These are phyloP conservation scores for Alternaria gansuensis DNA, from an alignment of 2,329 filamentous ascomycete genomes.

Conservation along the genomic window DNA sequence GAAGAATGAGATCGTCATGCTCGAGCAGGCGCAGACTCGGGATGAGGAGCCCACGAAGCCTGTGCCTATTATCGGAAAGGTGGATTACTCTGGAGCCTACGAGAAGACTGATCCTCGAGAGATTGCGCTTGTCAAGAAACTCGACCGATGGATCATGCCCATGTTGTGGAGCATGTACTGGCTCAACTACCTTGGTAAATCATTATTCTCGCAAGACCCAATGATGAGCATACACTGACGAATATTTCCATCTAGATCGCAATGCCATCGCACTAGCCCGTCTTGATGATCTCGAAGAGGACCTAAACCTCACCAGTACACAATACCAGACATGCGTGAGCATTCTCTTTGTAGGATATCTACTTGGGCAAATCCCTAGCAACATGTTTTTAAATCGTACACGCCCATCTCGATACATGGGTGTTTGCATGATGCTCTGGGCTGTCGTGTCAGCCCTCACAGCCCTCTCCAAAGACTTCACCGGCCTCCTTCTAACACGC, in stretches of 20 bases:
- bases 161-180: conserved; percentile 40
- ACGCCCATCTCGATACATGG: conserved; percentile 39
- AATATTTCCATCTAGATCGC: conserved; percentile 54
- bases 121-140: conserved; percentile 47
- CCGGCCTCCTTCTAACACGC: conserved; percentile 55
- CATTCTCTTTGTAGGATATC: conserved; percentile 49
- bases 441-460: conserved; percentile 56
- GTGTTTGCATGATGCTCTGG: conserved; percentile 52
- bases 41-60: conserved; percentile 37
- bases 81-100: conserved; percentile 48
- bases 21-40: conserved; percentile 39
- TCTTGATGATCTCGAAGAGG: conserved; percentile 67
- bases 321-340: conserved; percentile 40
- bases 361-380: conserved; percentile 44
- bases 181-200: conserved; percentile 22
- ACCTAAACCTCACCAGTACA: conserved; percentile 55
- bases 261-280: conserved; percentile 72
- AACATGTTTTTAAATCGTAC: conserved; percentile 52
- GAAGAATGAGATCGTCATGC: conserved; percentile 40
- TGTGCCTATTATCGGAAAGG: conserved; percentile 36
- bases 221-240: conserved; percentile 43
- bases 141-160: conserved; percentile 44
- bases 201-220: conserved; percentile 25
- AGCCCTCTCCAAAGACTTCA: conserved; percentile 55
- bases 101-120: conserved; percentile 49